Evolutionary conservation across 2,329 filamentous ascomycete species (phyloP), one percentile per base, ranked within the genome.

Genomic region (Dactylellina sp.): DNA sequence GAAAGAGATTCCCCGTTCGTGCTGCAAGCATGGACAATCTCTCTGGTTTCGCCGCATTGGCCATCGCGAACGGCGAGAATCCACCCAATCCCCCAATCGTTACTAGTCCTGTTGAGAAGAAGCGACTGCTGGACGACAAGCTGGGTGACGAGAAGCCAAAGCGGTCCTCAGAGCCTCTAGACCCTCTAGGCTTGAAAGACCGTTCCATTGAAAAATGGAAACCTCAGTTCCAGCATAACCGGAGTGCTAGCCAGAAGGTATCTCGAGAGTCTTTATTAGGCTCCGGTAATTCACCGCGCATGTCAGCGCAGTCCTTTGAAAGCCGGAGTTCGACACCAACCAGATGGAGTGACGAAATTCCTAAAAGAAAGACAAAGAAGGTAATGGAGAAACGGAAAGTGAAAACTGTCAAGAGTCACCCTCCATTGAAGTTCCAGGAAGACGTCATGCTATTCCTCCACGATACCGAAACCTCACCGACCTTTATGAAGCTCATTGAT

Each of bases 11-110:
- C 44, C 71, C 71, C 24, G 71, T 75, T 22, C 44, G 63, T 32
- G 71, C 71, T n/a, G 71, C 57, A 2, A 75, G 71, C 32, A 75
- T 75, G 71, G 71, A 75, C 42, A 75, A 75, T 32, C 40, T 75
- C 24, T 62, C 71, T 28, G 63, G 52, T 11, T 37, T 68, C 9
- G 71, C 56, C 0, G 60, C 47, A 7, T 25, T 72, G 4, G 35
- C 28, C 9, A 59, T 60, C 7, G 55, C 49, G 14, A 50, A 55
- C 18, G 61, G 47, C 22, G 61, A 65, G 18, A 60, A 64, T 22
- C 49, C 12, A 39, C n/a, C 68, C 14, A 35, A 60, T 39, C 25
- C 44, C 18, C 37, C 52, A 3, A 60, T 18, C 9, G 44, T 46
- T 44, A 44, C 28, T 11, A 75, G 44, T 28, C 32, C 68, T n/a